Evolutionary conservation across 352 stramenopile species (phyloP).

Genomic region (Hyaloperonospora brassicae): DNA sequence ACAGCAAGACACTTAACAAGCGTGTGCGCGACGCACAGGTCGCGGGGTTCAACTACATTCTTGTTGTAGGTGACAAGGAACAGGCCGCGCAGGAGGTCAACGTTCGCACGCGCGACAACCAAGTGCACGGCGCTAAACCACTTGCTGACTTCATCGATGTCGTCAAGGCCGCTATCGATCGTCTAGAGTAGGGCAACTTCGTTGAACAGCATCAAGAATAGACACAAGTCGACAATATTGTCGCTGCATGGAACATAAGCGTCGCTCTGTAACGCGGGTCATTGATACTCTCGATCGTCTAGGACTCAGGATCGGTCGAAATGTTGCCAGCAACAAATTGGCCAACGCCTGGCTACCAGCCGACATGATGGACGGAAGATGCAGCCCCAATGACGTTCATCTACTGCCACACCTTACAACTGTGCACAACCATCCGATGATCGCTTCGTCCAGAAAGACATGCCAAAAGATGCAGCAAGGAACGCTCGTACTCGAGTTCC

Average conservation of each 20-base stretch:
- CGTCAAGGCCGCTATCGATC: slow-evolving; percentile 42
- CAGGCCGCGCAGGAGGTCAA: slow-evolving; percentile 46
- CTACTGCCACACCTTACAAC: too few species aligned
- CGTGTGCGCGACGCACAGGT: slow-evolving; percentile 71
- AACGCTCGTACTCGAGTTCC: too few species aligned
- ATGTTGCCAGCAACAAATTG: slow-evolving; percentile 66
- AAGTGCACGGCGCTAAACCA: slow-evolving; percentile 60
- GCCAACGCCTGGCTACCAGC: slow-evolving; percentile 72
- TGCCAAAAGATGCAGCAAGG: too few species aligned
- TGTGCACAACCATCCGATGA: too few species aligned
- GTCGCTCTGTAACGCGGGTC: too few species aligned
- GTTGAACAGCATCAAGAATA: slow-evolving; percentile 1
- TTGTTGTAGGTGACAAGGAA: slow-evolving; percentile 76
- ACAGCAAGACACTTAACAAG: slow-evolving; percentile 83
- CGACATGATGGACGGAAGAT: slow-evolving; percentile 28
- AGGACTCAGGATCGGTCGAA: slow-evolving; percentile 12
- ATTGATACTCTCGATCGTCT: neutral
- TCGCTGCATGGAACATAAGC: slow-evolving; percentile 4
- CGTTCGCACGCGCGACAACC: slow-evolving; percentile 76
- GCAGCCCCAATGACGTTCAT: too few species aligned
- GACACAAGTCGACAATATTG: slow-evolving; percentile 11
- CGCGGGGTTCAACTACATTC: slow-evolving; percentile 80
- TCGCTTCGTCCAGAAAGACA: too few species aligned
- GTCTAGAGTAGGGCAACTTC: slow-evolving; percentile 42
- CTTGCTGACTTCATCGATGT: slow-evolving; percentile 50